phyloP scores from a whole-genome alignment of 495 filamentous ascomycete species.

The Hyphodiscus hymeniophilus region DNA sequence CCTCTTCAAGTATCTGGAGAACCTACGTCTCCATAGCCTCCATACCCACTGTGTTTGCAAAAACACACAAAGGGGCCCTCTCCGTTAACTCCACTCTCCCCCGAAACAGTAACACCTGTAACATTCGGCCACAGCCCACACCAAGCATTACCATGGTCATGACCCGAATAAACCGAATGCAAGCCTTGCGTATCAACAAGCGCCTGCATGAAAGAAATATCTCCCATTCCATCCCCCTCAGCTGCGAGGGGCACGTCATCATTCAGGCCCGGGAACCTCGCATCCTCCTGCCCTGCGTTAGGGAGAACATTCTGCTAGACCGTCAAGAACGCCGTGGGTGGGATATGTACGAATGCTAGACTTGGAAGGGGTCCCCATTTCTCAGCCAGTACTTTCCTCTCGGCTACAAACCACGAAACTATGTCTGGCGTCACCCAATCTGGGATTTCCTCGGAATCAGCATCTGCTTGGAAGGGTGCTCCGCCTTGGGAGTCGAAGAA shows the following conservation, averaged over 20 bases:
- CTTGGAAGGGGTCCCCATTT: slow-evolving; percentile 32
- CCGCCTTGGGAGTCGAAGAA: slow-evolving; percentile 71
- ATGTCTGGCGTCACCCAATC: slow-evolving; percentile 42
- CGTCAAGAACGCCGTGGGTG: slow-evolving; percentile 45
- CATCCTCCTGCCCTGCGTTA: slow-evolving; percentile 18
- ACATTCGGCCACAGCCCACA: slow-evolving; percentile 39
- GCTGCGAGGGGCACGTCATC: slow-evolving; percentile 49
- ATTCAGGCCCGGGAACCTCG: slow-evolving; percentile 54
- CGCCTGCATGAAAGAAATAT: slow-evolving; percentile 58
- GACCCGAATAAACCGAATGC: slow-evolving; percentile 57
- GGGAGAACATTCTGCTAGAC: slow-evolving; percentile 35
- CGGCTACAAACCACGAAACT: slow-evolving; percentile 51
- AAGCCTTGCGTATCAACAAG: slow-evolving; percentile 47
- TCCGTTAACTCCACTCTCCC: neutral
- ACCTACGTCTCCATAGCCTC: slow-evolving; percentile 61
- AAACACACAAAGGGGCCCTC: slow-evolving; percentile 49
- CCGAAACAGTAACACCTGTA: slow-evolving; percentile 21
- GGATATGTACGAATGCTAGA: slow-evolving; percentile 69
- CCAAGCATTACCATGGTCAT: slow-evolving; percentile 67
- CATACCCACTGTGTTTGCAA: slow-evolving; percentile 62
- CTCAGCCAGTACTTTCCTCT: slow-evolving; percentile 27
- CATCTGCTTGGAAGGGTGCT: slow-evolving; percentile 35
- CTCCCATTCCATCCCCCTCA: slow-evolving; percentile 51
- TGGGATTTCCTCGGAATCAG: slow-evolving; percentile 21
- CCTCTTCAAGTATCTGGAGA: no score